phyloP scores from a whole-genome alignment of 2,329 filamentous ascomycete species.

The Colletotrichum plurivorum region DNA sequence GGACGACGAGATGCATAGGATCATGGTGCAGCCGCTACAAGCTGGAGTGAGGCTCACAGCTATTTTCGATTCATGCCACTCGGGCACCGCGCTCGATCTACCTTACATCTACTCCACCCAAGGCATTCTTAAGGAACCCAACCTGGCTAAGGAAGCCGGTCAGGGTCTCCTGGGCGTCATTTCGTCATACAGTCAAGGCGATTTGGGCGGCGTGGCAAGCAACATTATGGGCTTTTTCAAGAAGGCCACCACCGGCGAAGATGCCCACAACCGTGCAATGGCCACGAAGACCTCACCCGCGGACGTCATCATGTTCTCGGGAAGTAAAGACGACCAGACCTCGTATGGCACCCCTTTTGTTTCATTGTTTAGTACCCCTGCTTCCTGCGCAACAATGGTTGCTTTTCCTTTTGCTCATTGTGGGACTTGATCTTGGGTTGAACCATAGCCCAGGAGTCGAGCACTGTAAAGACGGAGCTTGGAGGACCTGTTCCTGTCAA shows the following conservation, averaged over 20 bases:
- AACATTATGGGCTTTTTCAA: constrained; percentile 89
- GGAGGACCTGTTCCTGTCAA: background rate
- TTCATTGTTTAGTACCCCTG: constrained; percentile 35
- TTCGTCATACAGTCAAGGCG: constrained; percentile 75
- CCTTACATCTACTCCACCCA: constrained; percentile 80
- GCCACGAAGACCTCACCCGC: constrained; percentile 94
- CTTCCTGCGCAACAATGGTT: background rate
- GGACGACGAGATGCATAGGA: constrained; percentile 85
- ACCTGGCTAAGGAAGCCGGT: constrained; percentile 77
- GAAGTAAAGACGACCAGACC: constrained; percentile 96
- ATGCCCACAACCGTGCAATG: constrained; percentile 84
- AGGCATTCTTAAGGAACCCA: constrained; percentile 77
- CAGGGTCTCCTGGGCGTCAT: constrained; percentile 73
- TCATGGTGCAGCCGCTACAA: constrained; percentile 74
- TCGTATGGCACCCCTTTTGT: constrained; percentile 70
- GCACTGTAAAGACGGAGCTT: background rate
- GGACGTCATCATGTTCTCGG: constrained; percentile 98
- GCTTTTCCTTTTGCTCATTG: background rate
- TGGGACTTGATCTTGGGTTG: background rate
- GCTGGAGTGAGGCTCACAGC: constrained; percentile 72
- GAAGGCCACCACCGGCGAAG: constrained; percentile 85
- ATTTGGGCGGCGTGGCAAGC: constrained; percentile 85
- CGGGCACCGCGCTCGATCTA: constrained; percentile 75
- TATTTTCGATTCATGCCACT: constrained; percentile 78
- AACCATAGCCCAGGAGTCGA: background rate